These are phyloP conservation scores for Bipolaris bicolor DNA, from an alignment of 2,329 filamentous ascomycete genomes.

Conservation along the genomic window DNA sequence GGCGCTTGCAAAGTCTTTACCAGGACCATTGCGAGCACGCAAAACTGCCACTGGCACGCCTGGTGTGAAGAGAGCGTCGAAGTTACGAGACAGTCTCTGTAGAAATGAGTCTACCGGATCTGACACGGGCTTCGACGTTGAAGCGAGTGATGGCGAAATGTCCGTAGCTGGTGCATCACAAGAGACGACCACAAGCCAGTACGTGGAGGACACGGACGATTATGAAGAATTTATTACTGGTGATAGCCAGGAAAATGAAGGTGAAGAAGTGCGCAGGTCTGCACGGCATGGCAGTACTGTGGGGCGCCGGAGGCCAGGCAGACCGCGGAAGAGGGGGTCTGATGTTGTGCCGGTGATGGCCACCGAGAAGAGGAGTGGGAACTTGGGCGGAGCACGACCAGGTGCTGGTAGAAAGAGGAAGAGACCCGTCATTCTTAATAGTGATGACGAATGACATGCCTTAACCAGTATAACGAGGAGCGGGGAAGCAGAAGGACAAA, in stretches of 20 bases:
- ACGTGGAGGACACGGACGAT: constrained; percentile 20
- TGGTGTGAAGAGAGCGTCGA: not conserved
- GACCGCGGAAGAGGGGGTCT: not conserved
- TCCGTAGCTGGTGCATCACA: constrained; percentile 1
- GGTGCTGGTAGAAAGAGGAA: constrained; percentile 23
- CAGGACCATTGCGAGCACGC: constrained; percentile 12
- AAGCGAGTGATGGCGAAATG: constrained; percentile 1
- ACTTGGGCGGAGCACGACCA: constrained; percentile 12
- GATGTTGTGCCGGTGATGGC: constrained; percentile 9
- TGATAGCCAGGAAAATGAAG: not conserved
- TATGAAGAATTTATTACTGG: constrained; percentile 14
- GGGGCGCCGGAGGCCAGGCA: not conserved
- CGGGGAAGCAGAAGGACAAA: no score
- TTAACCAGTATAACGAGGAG: not conserved
- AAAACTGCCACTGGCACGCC: constrained; percentile 11
- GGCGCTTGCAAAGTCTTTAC: not conserved
- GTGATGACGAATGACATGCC: constrained; percentile 20
- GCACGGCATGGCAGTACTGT: constrained; percentile 1
- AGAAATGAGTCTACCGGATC: constrained; percentile 7
- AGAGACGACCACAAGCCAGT: constrained; percentile 4
- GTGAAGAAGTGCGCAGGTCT: not conserved
- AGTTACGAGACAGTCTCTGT: not conserved
- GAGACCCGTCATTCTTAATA: constrained; percentile 17
- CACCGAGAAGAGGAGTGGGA: constrained; percentile 5
- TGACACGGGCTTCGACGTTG: not conserved